Percentiles rank a stretch among this genome's conserved stretches.
These are phyloP conservation scores for Suillus placidus DNA, from an alignment of 768 basidiomycete genomes.

Conservation along the genomic window DNA sequence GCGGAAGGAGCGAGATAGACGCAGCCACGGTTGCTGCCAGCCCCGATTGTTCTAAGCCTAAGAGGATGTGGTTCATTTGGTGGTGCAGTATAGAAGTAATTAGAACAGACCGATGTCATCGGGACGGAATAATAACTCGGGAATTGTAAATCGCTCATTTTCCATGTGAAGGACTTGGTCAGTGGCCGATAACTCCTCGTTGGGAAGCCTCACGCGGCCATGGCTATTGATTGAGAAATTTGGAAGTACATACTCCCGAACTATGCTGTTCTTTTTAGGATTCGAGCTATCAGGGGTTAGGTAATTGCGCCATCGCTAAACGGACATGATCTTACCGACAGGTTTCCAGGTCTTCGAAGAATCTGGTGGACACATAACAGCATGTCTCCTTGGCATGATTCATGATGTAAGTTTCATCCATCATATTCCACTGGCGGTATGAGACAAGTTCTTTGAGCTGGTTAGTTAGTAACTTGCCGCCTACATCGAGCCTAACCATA, in stretches of 20 bases:
- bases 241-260: slow-evolving; percentile 89
- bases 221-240: slow-evolving; percentile 73
- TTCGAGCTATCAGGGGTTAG: slow-evolving; percentile 44
- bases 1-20: slow-evolving; percentile 75
- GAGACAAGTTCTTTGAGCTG: slow-evolving; percentile 93
- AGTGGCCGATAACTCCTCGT: slow-evolving; percentile 54
- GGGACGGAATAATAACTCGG: slow-evolving; percentile 91
- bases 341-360: slow-evolving; percentile 70
- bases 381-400: slow-evolving; percentile 91
- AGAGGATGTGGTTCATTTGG: slow-evolving; percentile 13
- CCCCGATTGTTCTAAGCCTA: slow-evolving; percentile 82
- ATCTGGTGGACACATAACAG: slow-evolving; percentile 81
- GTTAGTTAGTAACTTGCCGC: slow-evolving; percentile 94
- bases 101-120: slow-evolving; percentile 76
- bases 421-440: slow-evolving; percentile 98
- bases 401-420: slow-evolving; percentile 94
- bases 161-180: slow-evolving; percentile 82
- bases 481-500: slow-evolving; percentile 79
- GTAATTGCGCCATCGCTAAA: slow-evolving; percentile 20
- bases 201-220: slow-evolving; percentile 56
- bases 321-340: slow-evolving; percentile 63
- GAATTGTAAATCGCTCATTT: slow-evolving; percentile 90
- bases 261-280: slow-evolving; percentile 64
- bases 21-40: slow-evolving; percentile 73
- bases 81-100: slow-evolving; percentile 15